Conservation (phyloP, 257 asterid genomes). For the Fraxinus pennsylvanica region DNA sequence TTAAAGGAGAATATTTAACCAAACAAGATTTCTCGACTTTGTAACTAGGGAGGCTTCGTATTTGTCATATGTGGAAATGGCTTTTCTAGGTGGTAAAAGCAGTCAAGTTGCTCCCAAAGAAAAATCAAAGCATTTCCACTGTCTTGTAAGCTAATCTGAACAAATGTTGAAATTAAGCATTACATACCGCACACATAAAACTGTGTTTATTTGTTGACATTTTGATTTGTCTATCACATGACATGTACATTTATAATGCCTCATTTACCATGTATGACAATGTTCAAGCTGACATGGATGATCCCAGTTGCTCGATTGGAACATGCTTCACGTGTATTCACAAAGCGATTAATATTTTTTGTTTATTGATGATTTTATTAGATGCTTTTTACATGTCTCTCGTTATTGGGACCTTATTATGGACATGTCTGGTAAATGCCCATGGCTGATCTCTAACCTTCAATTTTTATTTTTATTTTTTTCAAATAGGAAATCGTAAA, state of each 20-base stretch:
- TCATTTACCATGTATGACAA: not conserved
- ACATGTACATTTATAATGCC: conserved; percentile 11
- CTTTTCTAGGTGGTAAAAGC: not conserved
- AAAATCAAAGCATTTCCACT: not conserved
- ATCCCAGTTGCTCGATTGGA: no score
- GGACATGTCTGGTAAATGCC: not conserved
- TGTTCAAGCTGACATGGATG: no score
- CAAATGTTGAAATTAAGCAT: not conserved
- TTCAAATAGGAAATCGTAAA: conserved; percentile 85
- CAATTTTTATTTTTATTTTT: no score
- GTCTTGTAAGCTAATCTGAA: not conserved
- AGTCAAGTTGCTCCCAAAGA: not conserved
- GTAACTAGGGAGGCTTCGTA: no score
- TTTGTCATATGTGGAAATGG: not conserved
- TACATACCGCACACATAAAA: not conserved
- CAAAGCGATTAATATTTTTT: conserved; percentile 14
- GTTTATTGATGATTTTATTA: not conserved
- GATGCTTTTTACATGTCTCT: no score
- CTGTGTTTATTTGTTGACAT: conserved; percentile 2
- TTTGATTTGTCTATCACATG: not conserved
- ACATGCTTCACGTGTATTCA: no score
- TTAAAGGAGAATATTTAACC: no score
- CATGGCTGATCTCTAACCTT: not conserved
- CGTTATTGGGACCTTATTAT: no score
- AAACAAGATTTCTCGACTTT: no score